Base-by-base conservation (phyloP, 441 rosid species). In the Populus hybrid region DNA sequence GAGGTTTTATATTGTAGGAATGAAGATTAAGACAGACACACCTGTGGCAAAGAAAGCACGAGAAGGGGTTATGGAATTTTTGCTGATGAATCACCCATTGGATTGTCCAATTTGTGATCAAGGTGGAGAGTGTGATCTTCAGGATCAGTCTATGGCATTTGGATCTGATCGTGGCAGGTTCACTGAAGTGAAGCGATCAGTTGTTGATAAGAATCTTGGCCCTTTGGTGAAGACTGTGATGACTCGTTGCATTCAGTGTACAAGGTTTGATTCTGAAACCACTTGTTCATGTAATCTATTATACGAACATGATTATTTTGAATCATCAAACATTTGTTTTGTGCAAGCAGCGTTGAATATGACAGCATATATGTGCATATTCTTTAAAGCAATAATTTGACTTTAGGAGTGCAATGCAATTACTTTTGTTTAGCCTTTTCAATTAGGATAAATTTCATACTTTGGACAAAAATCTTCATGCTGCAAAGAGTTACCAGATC, bases 71-170 rank as follows among this genome's bases (percentile, higher is more conserved):
- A 93, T 95, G 99, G 98, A 95, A 65, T 95, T 93, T 67, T 77
- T 95, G 88, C 86, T 95, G 82, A 95, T 95, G 98, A 95, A 95
- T 75, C 99, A 92, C 84, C 99, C 99, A 10, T 70, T 95, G 70
- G 99, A 95, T 87, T 95, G 99, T 42, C 99, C 99, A 72, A 95
- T 93, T 23, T 95, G 99, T 83, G 99, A 93, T 79, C 99, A 93
- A 80, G 99, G 99, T 80, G 99, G 98, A 77, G 99, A 95, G 73
- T 93, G 99, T 81, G 98, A 95, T 88, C 97, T 95, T 73, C 99
- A 95, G 80, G 99, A 95, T 86, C 99, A 95, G 84, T 95, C 98
- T 72, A 95, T 95, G 99, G 99, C 99, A 73, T 95, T 95, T 83
- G 99, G 99, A 66, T 92, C 99, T 73, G 98, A 95, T 74, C 95